A percentile compares a stretch with the other conserved stretches of the same genome.
phyloP scores from a whole-genome alignment of 78 protist species.

The Planoprotostelium fungivorum region DNA sequence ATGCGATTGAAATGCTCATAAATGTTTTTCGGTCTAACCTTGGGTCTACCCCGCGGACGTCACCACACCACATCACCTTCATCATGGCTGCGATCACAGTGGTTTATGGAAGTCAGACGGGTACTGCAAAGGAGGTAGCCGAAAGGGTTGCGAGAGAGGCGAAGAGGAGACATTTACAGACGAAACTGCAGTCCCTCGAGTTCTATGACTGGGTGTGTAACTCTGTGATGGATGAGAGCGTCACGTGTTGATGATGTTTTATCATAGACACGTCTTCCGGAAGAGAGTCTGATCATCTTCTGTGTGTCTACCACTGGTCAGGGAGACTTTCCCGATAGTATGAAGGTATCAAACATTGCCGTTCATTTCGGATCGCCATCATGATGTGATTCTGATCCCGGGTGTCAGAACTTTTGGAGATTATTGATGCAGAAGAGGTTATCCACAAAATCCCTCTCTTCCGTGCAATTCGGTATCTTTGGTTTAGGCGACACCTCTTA shows the following conservation, averaged over 20 bases:
- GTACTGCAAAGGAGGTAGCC: constrained; percentile 58
- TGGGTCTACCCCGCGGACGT: not conserved
- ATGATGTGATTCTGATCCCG: no score
- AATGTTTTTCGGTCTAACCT: not conserved
- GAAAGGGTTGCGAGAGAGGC: constrained; percentile 47
- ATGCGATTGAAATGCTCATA: no score
- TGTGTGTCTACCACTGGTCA: constrained; percentile 60
- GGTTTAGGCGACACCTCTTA: constrained; percentile 67
- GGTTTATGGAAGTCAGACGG: constrained; percentile 58
- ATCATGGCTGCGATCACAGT: constrained; percentile 1
- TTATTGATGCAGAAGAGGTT: constrained; percentile 28
- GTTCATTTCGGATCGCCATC: not conserved
- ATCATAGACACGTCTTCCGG: constrained; percentile 13
- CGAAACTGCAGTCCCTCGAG: constrained; percentile 10
- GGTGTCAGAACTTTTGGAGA: constrained; percentile 36
- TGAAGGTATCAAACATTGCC: constrained; percentile 12
- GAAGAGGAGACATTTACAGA: not conserved
- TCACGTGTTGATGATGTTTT: not conserved
- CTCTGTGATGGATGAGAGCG: not conserved
- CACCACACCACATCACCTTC: not conserved
- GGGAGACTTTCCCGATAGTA: constrained; percentile 70
- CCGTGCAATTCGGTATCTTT: constrained; percentile 32
- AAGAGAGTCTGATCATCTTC: constrained; percentile 33
- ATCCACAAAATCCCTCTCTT: constrained; percentile 24
- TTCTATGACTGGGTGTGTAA: constrained; percentile 25